Percentiles rank a stretch among this genome's conserved stretches.
Conservation (phyloP, 306 rosid genomes). For the Pyrus pyrifolia region DNA sequence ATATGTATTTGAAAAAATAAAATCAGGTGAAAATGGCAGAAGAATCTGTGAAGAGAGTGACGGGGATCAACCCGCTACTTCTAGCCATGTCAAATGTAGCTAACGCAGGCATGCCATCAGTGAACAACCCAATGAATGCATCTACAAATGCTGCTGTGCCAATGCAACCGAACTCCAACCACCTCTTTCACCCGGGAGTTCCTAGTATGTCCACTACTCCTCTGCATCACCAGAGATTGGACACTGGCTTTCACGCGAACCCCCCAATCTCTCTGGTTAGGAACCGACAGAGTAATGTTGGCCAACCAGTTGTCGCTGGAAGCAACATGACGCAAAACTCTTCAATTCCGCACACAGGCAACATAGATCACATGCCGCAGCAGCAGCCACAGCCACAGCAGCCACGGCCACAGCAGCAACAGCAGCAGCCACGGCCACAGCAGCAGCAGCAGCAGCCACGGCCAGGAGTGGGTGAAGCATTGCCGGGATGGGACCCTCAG, state of each 20-base stretch:
- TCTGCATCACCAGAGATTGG: conserved; percentile 33
- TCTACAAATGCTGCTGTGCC: conserved; percentile 23
- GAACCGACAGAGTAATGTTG: conserved; percentile 20
- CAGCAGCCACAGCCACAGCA: conserved; percentile 2
- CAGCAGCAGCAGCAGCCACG: conserved; percentile 24
- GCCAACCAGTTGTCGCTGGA: conserved; percentile 16
- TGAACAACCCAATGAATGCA: conserved; percentile 7
- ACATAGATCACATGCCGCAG: conserved; percentile 18
- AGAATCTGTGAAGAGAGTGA: conserved; percentile 46
- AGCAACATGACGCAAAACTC: conserved; percentile 24
- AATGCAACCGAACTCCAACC: conserved; percentile 31
- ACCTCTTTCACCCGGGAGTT: conserved; percentile 34
- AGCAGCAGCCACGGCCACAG: conserved; percentile 14
- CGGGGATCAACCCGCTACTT: conserved; percentile 42
- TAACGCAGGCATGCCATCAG: conserved; percentile 15
- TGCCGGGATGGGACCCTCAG: conserved; percentile 24
- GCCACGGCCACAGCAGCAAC: conserved; percentile 2
- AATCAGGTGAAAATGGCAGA: conserved; percentile 58
- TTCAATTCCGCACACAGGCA: conserved; percentile 16
- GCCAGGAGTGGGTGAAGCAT: conserved; percentile 17
- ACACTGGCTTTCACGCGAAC: conserved; percentile 13
- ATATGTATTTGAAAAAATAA: not conserved
- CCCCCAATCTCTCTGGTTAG: conserved; percentile 16
- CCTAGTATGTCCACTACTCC: conserved; percentile 13
- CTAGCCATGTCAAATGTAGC: conserved; percentile 36